Evolutionary conservation across 495 filamentous ascomycete genomes (phyloP), one percentile per base, ranked within the genome.

Genomic region (Penicillium diatomitis): DNA sequence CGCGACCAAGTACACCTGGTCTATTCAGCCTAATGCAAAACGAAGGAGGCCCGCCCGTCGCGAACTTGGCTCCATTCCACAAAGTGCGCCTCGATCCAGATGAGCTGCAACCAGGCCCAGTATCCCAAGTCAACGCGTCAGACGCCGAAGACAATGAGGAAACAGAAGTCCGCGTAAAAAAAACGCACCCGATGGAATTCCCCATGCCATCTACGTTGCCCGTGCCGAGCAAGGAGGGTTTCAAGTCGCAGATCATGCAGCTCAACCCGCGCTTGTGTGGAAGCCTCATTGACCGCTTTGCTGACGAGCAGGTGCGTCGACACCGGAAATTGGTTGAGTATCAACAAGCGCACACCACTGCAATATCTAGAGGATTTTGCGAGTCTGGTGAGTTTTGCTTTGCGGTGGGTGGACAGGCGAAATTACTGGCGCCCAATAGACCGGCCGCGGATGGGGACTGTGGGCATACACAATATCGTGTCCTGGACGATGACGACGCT

Each of bases 251-350:
- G 63, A 77, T 94, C 12, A 69, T 79, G 51, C 72, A 80, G 53
- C 65, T 89, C 32, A 90, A 90, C 54, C 87, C 89, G 8, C 70
- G 73, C 4, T 62, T 86, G n/a, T 72, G 79, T 42, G 75, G 69
- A 11, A 87, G 78, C 58, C 69, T 96, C 54, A 76, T 91, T 11
- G 84, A 91, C n/a, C 81, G 91, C 39, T 84, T 95, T 54, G 87
- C 85, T 0, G 71, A 84, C 48, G 88, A 95, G 57, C 87, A 96
- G 57, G 68, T 82, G 35, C 74, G 78, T 44, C 80, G 90, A 36
- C 95, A 90, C 63, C 90, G 88, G 66, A 80, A 79, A 38, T 73
- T 96, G 32, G 75, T 92, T 32, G 85, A 82, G 20, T 66, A 78
- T 43, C 83, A 83, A 54, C 74, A 84, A 29, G 88, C 85, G 55